Evolutionary conservation across 176 grass and related monocot genomes (phyloP).

Genomic region (Oryza meridionalis): DNA sequence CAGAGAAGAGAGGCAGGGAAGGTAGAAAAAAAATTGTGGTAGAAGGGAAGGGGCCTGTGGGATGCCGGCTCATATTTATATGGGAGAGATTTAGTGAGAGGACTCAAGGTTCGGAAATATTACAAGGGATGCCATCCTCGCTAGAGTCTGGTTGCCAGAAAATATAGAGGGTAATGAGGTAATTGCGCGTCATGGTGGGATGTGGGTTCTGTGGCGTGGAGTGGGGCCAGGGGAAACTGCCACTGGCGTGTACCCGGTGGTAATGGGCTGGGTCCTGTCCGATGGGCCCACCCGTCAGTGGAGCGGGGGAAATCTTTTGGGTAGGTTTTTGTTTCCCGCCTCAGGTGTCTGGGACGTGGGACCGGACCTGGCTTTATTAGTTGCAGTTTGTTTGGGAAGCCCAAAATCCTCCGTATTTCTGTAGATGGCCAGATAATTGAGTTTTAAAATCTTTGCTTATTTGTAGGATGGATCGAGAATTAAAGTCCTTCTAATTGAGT

Average conservation of each 20-base stretch:
- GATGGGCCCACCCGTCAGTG: not conserved
- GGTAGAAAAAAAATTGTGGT: not conserved
- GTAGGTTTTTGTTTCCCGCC: not conserved
- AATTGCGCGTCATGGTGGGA: not conserved
- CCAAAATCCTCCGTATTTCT: not conserved
- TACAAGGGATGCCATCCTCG: not conserved
- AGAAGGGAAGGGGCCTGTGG: not conserved
- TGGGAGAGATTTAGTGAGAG: accelerated
- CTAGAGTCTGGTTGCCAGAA: accelerated
- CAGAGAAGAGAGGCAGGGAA: too few relatives aligned
- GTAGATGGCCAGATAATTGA: not conserved
- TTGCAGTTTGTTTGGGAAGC: not conserved
- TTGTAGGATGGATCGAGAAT: not conserved
- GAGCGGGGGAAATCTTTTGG: not conserved
- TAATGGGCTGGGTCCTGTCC: too few relatives aligned
- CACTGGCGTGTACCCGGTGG: not conserved
- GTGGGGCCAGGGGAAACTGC: not conserved
- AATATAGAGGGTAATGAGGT: accelerated
- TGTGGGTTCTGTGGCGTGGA: not conserved
- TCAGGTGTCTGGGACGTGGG: not conserved
- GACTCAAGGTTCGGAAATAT: accelerated
- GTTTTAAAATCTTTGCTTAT: not conserved
- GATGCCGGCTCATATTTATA: constrained; percentile 37
- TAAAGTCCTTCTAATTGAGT: not conserved
- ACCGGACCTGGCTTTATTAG: not conserved